phyloP scores from a whole-genome alignment of 805 yeast genomes.

The Zygosaccharomyces pseudorouxii region DNA sequence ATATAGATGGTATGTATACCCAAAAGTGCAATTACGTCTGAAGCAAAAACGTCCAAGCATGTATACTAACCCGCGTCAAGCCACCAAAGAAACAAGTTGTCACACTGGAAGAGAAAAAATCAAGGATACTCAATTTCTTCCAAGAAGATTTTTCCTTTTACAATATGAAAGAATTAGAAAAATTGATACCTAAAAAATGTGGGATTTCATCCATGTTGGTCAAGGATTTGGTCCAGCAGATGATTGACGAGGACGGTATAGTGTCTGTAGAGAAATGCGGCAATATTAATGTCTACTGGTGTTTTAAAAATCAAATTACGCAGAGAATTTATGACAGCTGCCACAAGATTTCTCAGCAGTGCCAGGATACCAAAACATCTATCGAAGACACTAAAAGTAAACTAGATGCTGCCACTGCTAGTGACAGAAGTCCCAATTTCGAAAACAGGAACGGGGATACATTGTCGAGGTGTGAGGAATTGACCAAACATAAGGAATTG shows the following conservation, averaged over 20 bases:
- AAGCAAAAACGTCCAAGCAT: too few relatives aligned
- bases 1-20: not conserved
- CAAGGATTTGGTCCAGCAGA: slow-evolving; percentile 44
- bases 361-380: slow-evolving; percentile 14
- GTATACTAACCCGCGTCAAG: slow-evolving; percentile 7
- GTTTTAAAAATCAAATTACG: slow-evolving; percentile 32
- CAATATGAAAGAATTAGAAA: slow-evolving; percentile 49
- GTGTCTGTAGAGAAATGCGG: slow-evolving; percentile 55
- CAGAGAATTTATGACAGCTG: slow-evolving; percentile 15
- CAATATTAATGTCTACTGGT: slow-evolving; percentile 47
- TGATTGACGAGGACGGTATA: slow-evolving; percentile 46
- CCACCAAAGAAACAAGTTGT: slow-evolving; percentile 34
- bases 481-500: slow-evolving; percentile 9
- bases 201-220: slow-evolving; percentile 53
- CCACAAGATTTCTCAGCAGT: slow-evolving; percentile 7
- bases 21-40: too few relatives aligned
- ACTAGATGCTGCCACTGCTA: slow-evolving; percentile 7
- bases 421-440: slow-evolving; percentile 7
- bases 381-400: slow-evolving; percentile 13
- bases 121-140: slow-evolving; percentile 38
- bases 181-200: slow-evolving; percentile 40
- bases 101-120: slow-evolving; percentile 39
- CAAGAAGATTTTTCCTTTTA: slow-evolving; percentile 40
- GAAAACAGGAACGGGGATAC: slow-evolving; percentile 7
- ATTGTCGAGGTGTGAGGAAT: slow-evolving; percentile 13